Evolutionary conservation across 441 rosid genomes (phyloP), one percentile per base, ranked within the genome.

Genomic region (Daphne laureola): DNA sequence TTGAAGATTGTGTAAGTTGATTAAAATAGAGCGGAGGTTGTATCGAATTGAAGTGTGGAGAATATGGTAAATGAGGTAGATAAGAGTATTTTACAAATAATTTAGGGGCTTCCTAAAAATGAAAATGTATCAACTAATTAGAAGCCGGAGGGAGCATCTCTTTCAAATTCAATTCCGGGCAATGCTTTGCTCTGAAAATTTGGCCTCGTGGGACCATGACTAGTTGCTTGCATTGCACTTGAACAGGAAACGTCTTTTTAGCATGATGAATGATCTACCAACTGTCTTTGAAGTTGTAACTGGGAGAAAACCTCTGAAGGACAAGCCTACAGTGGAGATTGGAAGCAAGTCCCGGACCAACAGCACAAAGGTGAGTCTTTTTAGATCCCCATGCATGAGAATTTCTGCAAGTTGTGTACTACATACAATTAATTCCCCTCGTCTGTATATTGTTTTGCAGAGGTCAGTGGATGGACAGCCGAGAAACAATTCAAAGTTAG

Each of bases 261-360:
- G 89, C 83, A 61, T 87, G 67, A 78, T 80, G 59, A 91, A 91
- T 65, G 95, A 87, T 62, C 76, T 78, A 50, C 95, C 95, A 21
- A 83, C 96, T 51, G 82, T 91, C 35, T 85, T 82, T 60, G 98
- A 87, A 66, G 85, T 83, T 46, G 87, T 91, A 23, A 78, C 93
- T 1, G 93, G 78, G 61, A 78, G 83, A 73, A 81, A 77, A 48
- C 68, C 83, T 14, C 58, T 56, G 59, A 83, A 83, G 74, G 94
- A 87, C 48, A 83, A 83, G 65, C 83, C 92, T 16, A 72, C 70
- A 53, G 67, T 68, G 70, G 93, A 83, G 44, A 67, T 78, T 9
- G 81, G 88, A 61, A 83, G 96, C 86, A 87, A 83, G 74, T 83
- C 87, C 43, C 66, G 70, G 67, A n/a, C n/a, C n/a, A 83, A 77